Conservation (phyloP, 1,284 basidiomycete species). For the Rhodotorula sp. region DNA sequence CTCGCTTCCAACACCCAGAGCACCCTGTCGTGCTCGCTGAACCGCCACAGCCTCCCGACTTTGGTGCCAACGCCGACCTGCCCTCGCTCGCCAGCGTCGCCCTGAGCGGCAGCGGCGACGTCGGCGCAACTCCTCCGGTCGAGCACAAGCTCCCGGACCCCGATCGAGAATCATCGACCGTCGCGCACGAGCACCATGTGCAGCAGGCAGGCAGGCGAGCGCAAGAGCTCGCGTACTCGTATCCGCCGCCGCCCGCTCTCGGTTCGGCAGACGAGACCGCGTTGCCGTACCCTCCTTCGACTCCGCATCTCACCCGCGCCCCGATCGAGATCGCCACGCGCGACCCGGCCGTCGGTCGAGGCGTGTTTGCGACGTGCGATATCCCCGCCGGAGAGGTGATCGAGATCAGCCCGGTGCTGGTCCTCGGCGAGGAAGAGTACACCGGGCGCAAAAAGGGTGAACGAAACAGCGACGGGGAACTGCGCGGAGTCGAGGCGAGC, state of each 20-base stretch:
- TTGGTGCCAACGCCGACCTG: slow-evolving; percentile 1
- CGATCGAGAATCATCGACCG: too few relatives aligned
- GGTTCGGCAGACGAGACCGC: not conserved
- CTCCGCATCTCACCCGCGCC: slow-evolving; percentile 35
- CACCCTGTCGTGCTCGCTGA: slow-evolving; percentile 1
- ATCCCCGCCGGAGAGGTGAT: slow-evolving; percentile 67
- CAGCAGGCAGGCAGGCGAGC: not conserved
- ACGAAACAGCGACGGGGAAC: slow-evolving; percentile 56
- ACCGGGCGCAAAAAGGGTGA: slow-evolving; percentile 20
- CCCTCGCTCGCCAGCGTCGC: slow-evolving; percentile 15
- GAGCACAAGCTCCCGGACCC: slow-evolving; percentile 17
- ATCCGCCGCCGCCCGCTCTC: slow-evolving; percentile 25
- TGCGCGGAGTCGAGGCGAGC: slow-evolving; percentile 56
- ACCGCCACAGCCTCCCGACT: not conserved
- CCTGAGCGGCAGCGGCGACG: slow-evolving; percentile 3
- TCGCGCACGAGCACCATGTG: not conserved
- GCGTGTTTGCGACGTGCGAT: slow-evolving; percentile 55
- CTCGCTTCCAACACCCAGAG: not conserved
- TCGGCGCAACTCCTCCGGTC: slow-evolving; percentile 3
- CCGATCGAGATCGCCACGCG: slow-evolving; percentile 34
- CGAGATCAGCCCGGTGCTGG: slow-evolving; percentile 82
- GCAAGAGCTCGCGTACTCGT: slow-evolving; percentile 21
- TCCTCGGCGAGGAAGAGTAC: slow-evolving; percentile 73
- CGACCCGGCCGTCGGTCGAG: slow-evolving; percentile 37
- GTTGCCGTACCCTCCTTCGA: slow-evolving; percentile 31